These are phyloP conservation scores for Diaporthe sp. DNA, from an alignment of 2,329 filamentous ascomycete species.

Conservation along the genomic window DNA sequence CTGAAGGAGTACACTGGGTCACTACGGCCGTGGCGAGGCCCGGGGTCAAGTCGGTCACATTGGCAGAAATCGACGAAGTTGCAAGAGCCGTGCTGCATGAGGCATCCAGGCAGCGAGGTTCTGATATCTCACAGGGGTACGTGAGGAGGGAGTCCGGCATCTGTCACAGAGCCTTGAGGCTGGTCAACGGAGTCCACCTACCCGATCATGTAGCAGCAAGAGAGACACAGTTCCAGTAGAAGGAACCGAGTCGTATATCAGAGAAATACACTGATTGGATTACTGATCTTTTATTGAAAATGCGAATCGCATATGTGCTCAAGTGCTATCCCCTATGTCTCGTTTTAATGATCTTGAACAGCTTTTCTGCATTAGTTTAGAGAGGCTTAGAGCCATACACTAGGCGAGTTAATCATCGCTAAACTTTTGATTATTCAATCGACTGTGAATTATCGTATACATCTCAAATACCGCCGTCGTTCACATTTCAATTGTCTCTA, in stretches of 20 bases:
- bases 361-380: no score
- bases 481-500: neutral
- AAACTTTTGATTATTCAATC: neutral
- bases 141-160: neutral
- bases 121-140: neutral
- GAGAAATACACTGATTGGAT: no score
- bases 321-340: no score
- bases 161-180: neutral
- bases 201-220: neutral
- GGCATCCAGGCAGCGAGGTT: neutral
- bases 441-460: no score
- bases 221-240: neutral
- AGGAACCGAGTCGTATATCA: no score
- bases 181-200: neutral
- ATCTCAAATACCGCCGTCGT: neutral
- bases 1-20: slow-evolving; percentile 7
- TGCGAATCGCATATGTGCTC: no score
- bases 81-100: neutral
- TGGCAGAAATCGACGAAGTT: slow-evolving; percentile 1
- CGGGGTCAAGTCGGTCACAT: slow-evolving; percentile 5
- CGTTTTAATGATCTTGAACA: no score
- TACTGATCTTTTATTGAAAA: no score
- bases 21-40: neutral
- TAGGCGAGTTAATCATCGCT: no score
- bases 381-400: no score